Base-by-base conservation (phyloP, 176 grass and related monocot species). In the Elaeis guineensis region DNA sequence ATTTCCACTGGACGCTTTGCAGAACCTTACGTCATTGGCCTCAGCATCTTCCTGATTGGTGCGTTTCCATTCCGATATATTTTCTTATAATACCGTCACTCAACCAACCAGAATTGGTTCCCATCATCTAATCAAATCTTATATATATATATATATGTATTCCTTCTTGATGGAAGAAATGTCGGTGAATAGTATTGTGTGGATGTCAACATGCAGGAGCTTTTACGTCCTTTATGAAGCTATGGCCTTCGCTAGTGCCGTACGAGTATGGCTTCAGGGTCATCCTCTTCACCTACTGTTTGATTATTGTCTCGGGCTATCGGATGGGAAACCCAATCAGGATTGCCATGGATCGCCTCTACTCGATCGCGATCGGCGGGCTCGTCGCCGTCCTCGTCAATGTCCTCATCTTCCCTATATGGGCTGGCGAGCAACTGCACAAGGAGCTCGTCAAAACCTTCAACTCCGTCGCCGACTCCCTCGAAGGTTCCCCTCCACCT, bases 21-120 rank as follows among this genome's bases (percentile, higher is more conserved):
- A 62, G 89, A 94, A 57, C 89, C 89, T 54, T 94, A 94, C 71
- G 73, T 88, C 76, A 88, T 94, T 71, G 89, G 80, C 64, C 60
- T 79, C 70, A 94, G 89, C 69, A 94, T 94, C 50, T 94, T 94
- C 73, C 71, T 88, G 59, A 59, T 94, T 21, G 89, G 89, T 88
- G 81, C 52, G 76, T 50, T 32, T 29, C 35, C 48, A 57, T 44
- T 25, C 52, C 61, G 24, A 19, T 77, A 60, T 67, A 30, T 30
- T 4, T 28, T 28, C 25, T 28, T 28, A 28, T 28, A 0, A 28
- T 28, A 0, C 58, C 19, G 21, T 67, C 55, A 24, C 32, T 35
- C 32, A 6, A 8, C 7, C 32, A 35, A 32, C 30, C 9, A 6
- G 30, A 35, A 9, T 28, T 28, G 32, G 32, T 35, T 35, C 32